Conservation (phyloP, 306 rosid species). For the Vachellia pachyceras region DNA sequence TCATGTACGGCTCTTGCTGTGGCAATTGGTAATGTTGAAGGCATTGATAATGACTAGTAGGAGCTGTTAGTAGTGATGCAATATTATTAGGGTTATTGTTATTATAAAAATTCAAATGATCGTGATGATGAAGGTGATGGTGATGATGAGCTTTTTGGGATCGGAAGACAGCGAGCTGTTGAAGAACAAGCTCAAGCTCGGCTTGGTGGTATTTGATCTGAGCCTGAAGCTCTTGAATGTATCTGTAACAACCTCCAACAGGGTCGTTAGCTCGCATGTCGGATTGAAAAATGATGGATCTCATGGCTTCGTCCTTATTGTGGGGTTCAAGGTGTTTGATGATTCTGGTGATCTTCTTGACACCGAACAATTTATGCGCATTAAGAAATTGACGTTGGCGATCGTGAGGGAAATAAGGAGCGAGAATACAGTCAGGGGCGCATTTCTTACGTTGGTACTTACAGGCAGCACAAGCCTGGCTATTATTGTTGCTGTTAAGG, state of each 20-base stretch:
- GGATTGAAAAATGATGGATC: constrained; percentile 59
- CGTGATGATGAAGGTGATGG: not conserved
- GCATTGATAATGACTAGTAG: constrained; percentile 17
- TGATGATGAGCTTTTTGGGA: constrained; percentile 47
- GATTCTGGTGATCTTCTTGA: constrained; percentile 66
- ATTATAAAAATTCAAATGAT: constrained; percentile 44
- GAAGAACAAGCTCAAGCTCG: constrained; percentile 57
- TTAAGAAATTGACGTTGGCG: constrained; percentile 64
- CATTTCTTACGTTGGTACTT: constrained; percentile 83
- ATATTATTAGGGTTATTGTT: not conserved
- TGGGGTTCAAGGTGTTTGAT: constrained; percentile 44
- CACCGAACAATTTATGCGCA: constrained; percentile 83
- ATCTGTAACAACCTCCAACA: constrained; percentile 65
- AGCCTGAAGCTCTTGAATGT: constrained; percentile 44
- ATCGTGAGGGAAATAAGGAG: constrained; percentile 84
- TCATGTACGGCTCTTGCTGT: constrained; percentile 32
- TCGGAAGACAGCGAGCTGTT: constrained; percentile 56
- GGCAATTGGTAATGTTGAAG: constrained; percentile 27
- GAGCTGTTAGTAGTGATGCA: not conserved
- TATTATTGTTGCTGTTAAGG: constrained; percentile 37
- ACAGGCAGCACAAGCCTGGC: constrained; percentile 90
- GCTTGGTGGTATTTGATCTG: constrained; percentile 43
- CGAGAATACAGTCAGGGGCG: constrained; percentile 69
- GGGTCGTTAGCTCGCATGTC: constrained; percentile 77
- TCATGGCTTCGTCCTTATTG: constrained; percentile 54